Evolutionary conservation across 2,329 filamentous ascomycete species (phyloP), one percentile per base, ranked within the genome.

Genomic region (Fusarium newnesense): DNA sequence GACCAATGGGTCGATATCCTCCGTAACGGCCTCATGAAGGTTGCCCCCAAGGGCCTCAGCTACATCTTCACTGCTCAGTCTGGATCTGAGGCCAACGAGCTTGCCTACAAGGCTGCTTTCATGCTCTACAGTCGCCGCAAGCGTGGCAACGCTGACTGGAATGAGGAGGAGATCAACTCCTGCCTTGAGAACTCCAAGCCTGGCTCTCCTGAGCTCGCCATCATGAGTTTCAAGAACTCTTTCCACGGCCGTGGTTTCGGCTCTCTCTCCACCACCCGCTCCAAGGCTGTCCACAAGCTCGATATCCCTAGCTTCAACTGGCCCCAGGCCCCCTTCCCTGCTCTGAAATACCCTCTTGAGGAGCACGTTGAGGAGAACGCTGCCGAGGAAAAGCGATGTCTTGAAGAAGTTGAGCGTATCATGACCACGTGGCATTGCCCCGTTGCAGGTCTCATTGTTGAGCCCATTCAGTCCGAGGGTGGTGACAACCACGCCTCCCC

Each of bases 291-390:
- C 76, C 93, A 96, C 87, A 96, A 96, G 83, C 87, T 96, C 75
- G 93, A 96, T 80, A 95, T 96, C 75, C 93, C 93, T n/a, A 92
- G 93, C 69, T 96, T 96, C 80, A 91, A 95, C 85, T 96, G 93
- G 93, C 93, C 93, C 59, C 92, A 94, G 83, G 93, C 93, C n/a
- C 86, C 91, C 40, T 96, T 96, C 86, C 93, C 93, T n/a, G 77
- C 83, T 36, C 86, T 94, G 74, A 93, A 93, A 82, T 95, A 95
- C 83, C 93, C 93, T 5, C 88, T 95, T 24, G 90, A 93, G 76
- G 85, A 93, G 70, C 86, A 93, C 80, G 87, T 83, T 9, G 86
- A 89, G 67, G 92, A 93, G 82, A 96, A 96, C 80, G 87, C 87
- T 11, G 86, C 86, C 21, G 92, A 94, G 80, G 93, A 95, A 83